Percentiles rank a stretch among this genome's conserved stretches.
phyloP scores from a whole-genome alignment of 2,329 filamentous ascomycete genomes.

The Ascochyta pisi region DNA sequence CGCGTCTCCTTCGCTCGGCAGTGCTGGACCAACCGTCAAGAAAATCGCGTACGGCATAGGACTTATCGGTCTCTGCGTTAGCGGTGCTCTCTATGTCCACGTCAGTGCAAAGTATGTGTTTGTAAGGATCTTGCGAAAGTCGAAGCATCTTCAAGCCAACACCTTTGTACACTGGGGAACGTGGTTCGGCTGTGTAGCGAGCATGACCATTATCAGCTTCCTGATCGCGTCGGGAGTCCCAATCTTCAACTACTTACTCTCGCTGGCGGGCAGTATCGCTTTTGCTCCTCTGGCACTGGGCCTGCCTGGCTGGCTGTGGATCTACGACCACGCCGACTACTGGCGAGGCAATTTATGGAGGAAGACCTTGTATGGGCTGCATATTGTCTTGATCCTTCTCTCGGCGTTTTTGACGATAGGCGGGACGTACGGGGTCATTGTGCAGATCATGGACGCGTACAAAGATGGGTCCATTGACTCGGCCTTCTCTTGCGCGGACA shows the following conservation, averaged over 20 bases:
- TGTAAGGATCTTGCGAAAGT: conserved; percentile 59
- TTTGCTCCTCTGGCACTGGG: conserved; percentile 60
- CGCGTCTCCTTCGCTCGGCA: conserved; percentile 66
- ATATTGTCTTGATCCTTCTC: conserved; percentile 53
- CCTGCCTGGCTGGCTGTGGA: conserved; percentile 59
- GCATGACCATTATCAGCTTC: conserved; percentile 55
- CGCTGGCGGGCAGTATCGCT: conserved; percentile 57
- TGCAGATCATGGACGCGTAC: conserved; percentile 61
- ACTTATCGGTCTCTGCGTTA: conserved; percentile 61
- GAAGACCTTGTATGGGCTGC: conserved; percentile 50
- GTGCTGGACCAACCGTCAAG: conserved; percentile 64
- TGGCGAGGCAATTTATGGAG: conserved; percentile 45
- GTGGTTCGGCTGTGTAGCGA: conserved; percentile 58
- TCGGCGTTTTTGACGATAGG: conserved; percentile 58
- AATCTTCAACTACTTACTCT: conserved; percentile 62
- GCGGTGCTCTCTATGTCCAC: conserved; percentile 56
- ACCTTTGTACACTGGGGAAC: conserved; percentile 58
- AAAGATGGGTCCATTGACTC: conserved; percentile 54
- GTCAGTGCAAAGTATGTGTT: conserved; percentile 63
- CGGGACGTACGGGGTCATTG: conserved; percentile 59
- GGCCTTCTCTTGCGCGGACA: conserved; percentile 41
- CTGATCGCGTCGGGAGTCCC: conserved; percentile 62
- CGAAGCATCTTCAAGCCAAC: conserved; percentile 58
- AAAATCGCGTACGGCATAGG: conserved; percentile 66
- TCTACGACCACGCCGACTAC: conserved; percentile 57